A percentile compares a stretch with the other conserved stretches of the same genome.
Conservation (phyloP, 495 filamentous ascomycete genomes). For the Oidiodendron maius region DNA sequence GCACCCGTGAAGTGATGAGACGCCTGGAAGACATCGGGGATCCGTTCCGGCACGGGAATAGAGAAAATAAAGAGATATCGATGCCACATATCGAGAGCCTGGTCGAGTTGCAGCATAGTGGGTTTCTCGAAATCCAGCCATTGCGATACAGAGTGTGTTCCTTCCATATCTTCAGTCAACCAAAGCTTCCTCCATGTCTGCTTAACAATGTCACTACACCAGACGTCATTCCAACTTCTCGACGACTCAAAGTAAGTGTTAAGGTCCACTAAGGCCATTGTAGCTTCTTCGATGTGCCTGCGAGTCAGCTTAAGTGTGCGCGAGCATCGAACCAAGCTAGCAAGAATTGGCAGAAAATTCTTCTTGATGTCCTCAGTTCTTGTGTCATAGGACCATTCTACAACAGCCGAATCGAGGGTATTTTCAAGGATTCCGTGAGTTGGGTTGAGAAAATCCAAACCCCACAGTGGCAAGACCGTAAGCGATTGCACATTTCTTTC, state of each 20-base stretch:
- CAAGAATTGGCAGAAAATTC: conserved; percentile 57
- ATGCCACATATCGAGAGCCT: conserved; percentile 55
- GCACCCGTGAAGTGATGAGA: conserved; percentile 62
- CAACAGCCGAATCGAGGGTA: conserved; percentile 54
- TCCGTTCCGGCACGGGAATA: conserved; percentile 56
- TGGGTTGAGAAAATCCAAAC: conserved; percentile 54
- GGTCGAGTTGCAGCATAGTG: conserved; percentile 49
- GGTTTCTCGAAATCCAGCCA: conserved; percentile 56
- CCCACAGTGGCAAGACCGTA: conserved; percentile 60
- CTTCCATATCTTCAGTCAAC: conserved; percentile 51
- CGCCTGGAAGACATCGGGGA: conserved; percentile 60
- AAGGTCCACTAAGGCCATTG: conserved; percentile 50
- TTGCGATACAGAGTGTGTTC: conserved; percentile 42
- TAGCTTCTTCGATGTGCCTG: conserved; percentile 47
- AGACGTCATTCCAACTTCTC: conserved; percentile 56
- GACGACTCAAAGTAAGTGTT: conserved; percentile 56
- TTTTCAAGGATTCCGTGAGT: conserved; percentile 58
- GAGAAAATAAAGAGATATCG: conserved; percentile 67
- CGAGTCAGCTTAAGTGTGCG: conserved; percentile 44
- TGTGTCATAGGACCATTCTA: conserved; percentile 41
- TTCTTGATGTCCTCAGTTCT: conserved; percentile 48
- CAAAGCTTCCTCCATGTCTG: conserved; percentile 55
- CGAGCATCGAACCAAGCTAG: conserved; percentile 50
- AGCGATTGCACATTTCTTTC: conserved; percentile 60
- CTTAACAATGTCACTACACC: conserved; percentile 54